Evolutionary conservation across 176 grass and related monocot genomes (phyloP).

Genomic region (Musa schizocarpa): DNA sequence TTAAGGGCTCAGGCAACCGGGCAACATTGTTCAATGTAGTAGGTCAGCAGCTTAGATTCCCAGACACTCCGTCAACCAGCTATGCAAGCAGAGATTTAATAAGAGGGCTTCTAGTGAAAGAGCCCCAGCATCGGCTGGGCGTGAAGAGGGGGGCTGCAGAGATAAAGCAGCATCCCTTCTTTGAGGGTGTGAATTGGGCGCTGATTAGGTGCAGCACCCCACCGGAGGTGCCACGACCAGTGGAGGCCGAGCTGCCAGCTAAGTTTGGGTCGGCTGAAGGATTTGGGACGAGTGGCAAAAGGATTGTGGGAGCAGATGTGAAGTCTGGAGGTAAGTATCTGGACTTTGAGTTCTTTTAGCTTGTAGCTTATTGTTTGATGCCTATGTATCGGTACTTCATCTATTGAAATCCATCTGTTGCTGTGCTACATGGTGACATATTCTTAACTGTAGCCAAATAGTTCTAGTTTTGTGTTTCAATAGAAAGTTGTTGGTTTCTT

Average conservation of each 20-base stretch:
- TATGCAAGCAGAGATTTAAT: slow-evolving; percentile 74
- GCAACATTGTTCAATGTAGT: slow-evolving; percentile 94
- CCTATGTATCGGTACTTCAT: background rate
- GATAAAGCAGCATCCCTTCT: slow-evolving; percentile 93
- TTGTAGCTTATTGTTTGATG: background rate
- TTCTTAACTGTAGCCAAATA: background rate
- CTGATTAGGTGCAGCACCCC: slow-evolving; percentile 85
- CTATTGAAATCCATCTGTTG: slow-evolving; percentile 1
- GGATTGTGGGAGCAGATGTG: slow-evolving; percentile 41
- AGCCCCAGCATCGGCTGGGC: slow-evolving; percentile 70
- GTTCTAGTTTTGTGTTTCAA: background rate
- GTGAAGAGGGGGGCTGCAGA: slow-evolving; percentile 84
- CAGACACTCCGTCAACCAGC: slow-evolving; percentile 62
- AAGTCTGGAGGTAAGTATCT: slow-evolving; percentile 70
- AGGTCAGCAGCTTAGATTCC: slow-evolving; percentile 73
- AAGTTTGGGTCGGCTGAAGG: slow-evolving; percentile 32
- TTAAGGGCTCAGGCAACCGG: slow-evolving; percentile 83
- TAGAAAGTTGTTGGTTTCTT: too few species aligned
- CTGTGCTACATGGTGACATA: background rate
- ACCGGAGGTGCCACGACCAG: slow-evolving; percentile 66
- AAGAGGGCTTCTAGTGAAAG: slow-evolving; percentile 82
- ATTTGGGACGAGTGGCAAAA: slow-evolving; percentile 46
- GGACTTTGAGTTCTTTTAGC: slow-evolving; percentile 98
- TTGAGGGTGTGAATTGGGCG: slow-evolving; percentile 94
- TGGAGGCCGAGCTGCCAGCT: slow-evolving; percentile 48